phyloP scores from a whole-genome alignment of 1,139 yeast species.

The Debaryomyces udenii region DNA sequence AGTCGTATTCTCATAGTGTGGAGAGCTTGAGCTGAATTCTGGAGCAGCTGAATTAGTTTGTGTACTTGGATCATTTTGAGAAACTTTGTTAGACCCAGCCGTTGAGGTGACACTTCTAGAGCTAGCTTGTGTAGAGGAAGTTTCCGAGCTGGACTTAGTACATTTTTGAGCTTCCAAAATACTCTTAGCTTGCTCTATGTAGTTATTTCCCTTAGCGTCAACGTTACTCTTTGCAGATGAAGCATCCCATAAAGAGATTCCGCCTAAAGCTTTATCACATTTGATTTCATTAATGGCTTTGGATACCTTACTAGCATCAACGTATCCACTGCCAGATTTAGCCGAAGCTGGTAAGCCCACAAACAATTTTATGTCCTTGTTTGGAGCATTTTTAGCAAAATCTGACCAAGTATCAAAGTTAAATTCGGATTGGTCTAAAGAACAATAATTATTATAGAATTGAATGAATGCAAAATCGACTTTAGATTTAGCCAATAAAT shows the following conservation, averaged over 20 bases:
- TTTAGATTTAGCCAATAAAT: conserved; percentile 56
- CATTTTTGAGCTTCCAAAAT: conserved; percentile 11
- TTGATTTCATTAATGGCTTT: conserved; percentile 18
- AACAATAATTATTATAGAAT: conserved; percentile 86
- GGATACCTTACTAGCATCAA: conserved; percentile 18
- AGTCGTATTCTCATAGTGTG: conserved; percentile 10
- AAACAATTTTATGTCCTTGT: conserved; percentile 28
- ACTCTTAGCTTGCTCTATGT: conserved; percentile 12
- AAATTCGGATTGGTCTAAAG: conserved; percentile 30
- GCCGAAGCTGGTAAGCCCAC: conserved; percentile 33
- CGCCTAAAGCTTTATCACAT: conserved; percentile 26
- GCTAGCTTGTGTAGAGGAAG: conserved; percentile 5
- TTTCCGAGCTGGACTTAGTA: conserved; percentile 12
- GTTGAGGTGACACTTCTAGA: conserved; percentile 3
- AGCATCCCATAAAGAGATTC: conserved; percentile 34
- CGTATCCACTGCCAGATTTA: conserved; percentile 27
- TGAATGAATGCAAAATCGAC: conserved; percentile 85
- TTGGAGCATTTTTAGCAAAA: conserved; percentile 27
- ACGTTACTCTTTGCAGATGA: conserved; percentile 21
- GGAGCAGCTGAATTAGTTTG: neutral
- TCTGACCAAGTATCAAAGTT: conserved; percentile 31
- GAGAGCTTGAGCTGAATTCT: neutral
- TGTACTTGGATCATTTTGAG: no score
- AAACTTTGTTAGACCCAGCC: neutral
- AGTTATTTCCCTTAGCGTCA: conserved; percentile 10